A percentile compares a stretch with the other conserved stretches of the same genome.
phyloP scores from a whole-genome alignment of 2,329 filamentous ascomycete genomes.

The Penicillium sp. region DNA sequence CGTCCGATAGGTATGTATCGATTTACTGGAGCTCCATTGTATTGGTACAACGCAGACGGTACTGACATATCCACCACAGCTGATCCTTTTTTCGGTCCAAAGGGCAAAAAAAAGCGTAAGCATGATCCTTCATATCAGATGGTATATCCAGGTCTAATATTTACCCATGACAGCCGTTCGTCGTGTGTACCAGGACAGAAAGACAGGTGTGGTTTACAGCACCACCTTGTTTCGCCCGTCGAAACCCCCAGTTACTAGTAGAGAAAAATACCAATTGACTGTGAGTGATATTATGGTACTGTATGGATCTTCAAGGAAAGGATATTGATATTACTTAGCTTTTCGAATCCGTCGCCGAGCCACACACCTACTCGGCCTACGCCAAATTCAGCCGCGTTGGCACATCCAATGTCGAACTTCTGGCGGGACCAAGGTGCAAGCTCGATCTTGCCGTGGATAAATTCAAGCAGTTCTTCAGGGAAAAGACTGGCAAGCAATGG shows the following conservation, averaged over 20 bases:
- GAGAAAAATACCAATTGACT: conserved; percentile 59
- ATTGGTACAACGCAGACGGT: neutral
- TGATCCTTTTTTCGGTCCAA: conserved; percentile 1
- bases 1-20: neutral
- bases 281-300: conserved; percentile 44
- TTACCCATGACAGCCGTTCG: neutral
- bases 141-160: neutral
- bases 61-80: conserved; percentile 7
- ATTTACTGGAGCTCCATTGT: neutral
- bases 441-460: conserved; percentile 44
- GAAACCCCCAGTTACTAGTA: conserved; percentile 47
- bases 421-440: conserved; percentile 33
- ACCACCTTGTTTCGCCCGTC: conserved; percentile 56
- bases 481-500: conserved; percentile 60
- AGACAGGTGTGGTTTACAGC: conserved; percentile 60
- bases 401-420: conserved; percentile 29
- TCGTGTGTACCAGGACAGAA: conserved; percentile 62
- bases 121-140: neutral
- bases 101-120: conserved; percentile 51
- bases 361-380: conserved; percentile 60
- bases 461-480: conserved; percentile 58
- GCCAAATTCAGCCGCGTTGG: conserved; percentile 46
- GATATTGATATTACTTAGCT: conserved; percentile 49
- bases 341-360: conserved; percentile 62
- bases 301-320: neutral